Percentiles rank a stretch among this genome's conserved stretches.
Evolutionary conservation across 1,284 basidiomycete species (phyloP).

Genomic region (Ganoderma lucidum): DNA sequence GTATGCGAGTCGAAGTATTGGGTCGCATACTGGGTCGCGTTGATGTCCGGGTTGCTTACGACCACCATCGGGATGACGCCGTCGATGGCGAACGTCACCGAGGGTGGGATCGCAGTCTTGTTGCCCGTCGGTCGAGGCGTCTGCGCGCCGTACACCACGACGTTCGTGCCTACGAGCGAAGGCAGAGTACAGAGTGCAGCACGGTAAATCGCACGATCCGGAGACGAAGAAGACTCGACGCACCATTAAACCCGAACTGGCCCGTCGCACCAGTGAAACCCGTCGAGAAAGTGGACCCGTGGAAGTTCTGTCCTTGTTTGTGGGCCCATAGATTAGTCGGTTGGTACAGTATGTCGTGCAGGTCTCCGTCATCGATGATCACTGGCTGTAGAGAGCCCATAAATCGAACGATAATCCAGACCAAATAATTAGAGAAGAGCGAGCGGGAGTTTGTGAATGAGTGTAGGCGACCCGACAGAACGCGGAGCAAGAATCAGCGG

Average conservation of each 20-base stretch:
- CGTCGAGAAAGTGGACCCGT: slow-evolving; percentile 13
- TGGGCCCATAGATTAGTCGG: slow-evolving; percentile 11
- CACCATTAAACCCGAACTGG: slow-evolving; percentile 22
- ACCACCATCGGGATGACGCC: slow-evolving; percentile 13
- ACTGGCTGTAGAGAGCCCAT: slow-evolving; percentile 2
- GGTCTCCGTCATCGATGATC: slow-evolving; percentile 23
- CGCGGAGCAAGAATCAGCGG: not conserved
- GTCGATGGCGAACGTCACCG: slow-evolving; percentile 15
- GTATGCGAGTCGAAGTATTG: slow-evolving; percentile 13
- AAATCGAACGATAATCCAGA: not conserved
- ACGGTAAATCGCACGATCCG: not conserved
- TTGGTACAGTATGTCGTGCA: slow-evolving; percentile 15
- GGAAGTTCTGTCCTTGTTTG: not conserved
- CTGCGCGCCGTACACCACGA: slow-evolving; percentile 16
- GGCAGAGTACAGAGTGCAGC: not conserved
- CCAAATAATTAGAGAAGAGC: not conserved
- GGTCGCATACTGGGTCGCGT: slow-evolving; percentile 3
- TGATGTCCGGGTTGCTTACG: slow-evolving; percentile 11
- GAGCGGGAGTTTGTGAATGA: not conserved
- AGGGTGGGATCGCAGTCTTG: slow-evolving; percentile 11
- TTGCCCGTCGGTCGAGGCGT: slow-evolving; percentile 4
- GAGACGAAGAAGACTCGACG: not conserved
- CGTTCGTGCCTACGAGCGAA: slow-evolving; percentile 8
- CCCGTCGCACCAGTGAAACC: slow-evolving; percentile 17
- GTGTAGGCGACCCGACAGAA: not conserved